Evolutionary conservation across 1,284 basidiomycete genomes (phyloP).

Genomic region (Peniophora sp.): DNA sequence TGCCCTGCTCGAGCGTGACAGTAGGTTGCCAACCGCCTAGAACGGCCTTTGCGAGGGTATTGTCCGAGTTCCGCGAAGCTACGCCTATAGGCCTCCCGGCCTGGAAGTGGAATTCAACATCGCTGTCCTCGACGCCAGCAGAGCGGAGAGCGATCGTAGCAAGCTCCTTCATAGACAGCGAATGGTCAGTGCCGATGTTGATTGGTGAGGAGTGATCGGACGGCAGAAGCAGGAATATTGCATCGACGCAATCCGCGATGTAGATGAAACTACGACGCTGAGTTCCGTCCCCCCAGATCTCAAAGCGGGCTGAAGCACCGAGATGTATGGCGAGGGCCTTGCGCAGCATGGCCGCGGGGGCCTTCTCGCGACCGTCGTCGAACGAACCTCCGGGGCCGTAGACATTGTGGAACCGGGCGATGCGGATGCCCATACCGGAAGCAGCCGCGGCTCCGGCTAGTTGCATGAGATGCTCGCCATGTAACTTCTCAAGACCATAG

Average conservation of each 20-base stretch:
- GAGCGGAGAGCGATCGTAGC: conserved; percentile 30
- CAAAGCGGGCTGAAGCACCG: conserved; percentile 20
- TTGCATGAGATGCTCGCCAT: conserved; percentile 37
- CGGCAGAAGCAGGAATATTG: conserved; percentile 32
- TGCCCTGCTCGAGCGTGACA: conserved; percentile 34
- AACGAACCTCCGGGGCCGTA: conserved; percentile 48
- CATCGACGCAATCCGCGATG: conserved; percentile 46
- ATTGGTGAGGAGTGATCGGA: conserved; percentile 28
- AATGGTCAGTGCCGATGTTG: conserved; percentile 45
- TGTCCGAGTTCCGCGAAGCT: conserved; percentile 44
- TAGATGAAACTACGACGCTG: conserved; percentile 50
- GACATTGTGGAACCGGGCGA: conserved; percentile 54
- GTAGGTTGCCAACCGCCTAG: conserved; percentile 35
- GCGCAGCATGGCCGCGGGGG: conserved; percentile 46
- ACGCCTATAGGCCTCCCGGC: conserved; percentile 36
- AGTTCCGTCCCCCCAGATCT: conserved; percentile 50
- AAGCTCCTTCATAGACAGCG: conserved; percentile 36
- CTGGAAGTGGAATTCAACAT: conserved; percentile 23
- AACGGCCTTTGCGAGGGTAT: conserved; percentile 23
- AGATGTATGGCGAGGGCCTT: conserved; percentile 33
- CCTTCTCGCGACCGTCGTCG: conserved; percentile 49
- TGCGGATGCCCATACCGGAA: conserved; percentile 29
- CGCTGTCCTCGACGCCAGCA: conserved; percentile 21
- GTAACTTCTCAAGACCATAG: conserved; percentile 52
- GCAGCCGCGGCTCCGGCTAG: conserved; percentile 16